These are phyloP conservation scores for Debaryomyces fabryi DNA, from an alignment of 1,139 yeast species.

Conservation along the genomic window DNA sequence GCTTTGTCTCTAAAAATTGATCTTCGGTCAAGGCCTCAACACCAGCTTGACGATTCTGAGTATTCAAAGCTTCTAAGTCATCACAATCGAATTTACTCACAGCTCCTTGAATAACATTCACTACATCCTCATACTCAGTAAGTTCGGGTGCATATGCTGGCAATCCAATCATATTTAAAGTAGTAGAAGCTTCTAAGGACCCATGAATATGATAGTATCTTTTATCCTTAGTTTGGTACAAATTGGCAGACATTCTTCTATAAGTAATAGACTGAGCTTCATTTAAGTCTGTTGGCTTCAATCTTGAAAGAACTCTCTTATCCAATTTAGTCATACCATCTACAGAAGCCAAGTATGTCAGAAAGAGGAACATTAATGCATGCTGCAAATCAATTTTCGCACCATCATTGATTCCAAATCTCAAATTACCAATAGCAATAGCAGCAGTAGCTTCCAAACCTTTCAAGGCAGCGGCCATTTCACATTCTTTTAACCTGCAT, in stretches of 20 bases:
- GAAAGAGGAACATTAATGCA: slow-evolving; percentile 28
- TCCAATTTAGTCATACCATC: slow-evolving; percentile 30
- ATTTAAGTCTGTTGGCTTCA: slow-evolving; percentile 29
- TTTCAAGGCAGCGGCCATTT: slow-evolving; percentile 31
- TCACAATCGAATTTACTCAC: slow-evolving; percentile 21
- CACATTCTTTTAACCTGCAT: slow-evolving; percentile 32
- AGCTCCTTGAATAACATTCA: slow-evolving; percentile 23
- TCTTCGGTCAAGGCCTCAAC: slow-evolving; percentile 28
- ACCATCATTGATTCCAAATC: slow-evolving; percentile 20
- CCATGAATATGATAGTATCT: slow-evolving; percentile 36
- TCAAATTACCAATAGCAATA: slow-evolving; percentile 21
- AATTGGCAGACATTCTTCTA: slow-evolving; percentile 34
- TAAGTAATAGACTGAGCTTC: slow-evolving; percentile 31
- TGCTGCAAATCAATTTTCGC: slow-evolving; percentile 26
- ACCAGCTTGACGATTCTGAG: slow-evolving; percentile 30
- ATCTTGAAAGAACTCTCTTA: slow-evolving; percentile 20
- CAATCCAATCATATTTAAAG: slow-evolving; percentile 35
- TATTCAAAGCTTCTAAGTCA: slow-evolving; percentile 24
- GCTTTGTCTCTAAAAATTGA: slow-evolving; percentile 28
- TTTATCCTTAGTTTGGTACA: slow-evolving; percentile 33
- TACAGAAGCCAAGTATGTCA: slow-evolving; percentile 31
- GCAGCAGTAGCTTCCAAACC: slow-evolving; percentile 29
- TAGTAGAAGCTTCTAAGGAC: slow-evolving; percentile 31
- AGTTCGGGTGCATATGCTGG: slow-evolving; percentile 26
- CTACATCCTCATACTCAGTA: slow-evolving; percentile 26